Evolutionary conservation across 2,329 filamentous ascomycete genomes (phyloP).

Genomic region (Aspergillus floridensis): DNA sequence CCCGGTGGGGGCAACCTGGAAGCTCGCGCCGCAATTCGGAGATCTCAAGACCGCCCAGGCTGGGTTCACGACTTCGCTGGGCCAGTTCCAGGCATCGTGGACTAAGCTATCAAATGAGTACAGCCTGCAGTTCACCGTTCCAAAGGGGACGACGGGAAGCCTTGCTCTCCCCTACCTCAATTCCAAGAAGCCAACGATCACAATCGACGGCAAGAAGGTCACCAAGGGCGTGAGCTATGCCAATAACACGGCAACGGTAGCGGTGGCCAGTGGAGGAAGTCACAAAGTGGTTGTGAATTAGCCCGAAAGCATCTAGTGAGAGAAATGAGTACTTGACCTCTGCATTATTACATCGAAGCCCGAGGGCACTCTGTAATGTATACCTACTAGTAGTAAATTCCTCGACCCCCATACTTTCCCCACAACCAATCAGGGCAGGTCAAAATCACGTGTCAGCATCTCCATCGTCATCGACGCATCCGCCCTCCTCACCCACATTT

Average conservation of each 20-base stretch:
- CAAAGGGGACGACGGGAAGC: conserved; percentile 21
- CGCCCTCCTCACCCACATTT: neutral
- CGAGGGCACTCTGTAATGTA: neutral
- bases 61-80: conserved; percentile 48
- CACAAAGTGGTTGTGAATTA: conserved; percentile 22
- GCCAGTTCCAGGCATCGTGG: conserved; percentile 28
- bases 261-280: conserved; percentile 22
- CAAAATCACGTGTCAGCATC: conserved; percentile 8
- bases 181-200: conserved; percentile 24
- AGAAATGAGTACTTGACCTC: neutral
- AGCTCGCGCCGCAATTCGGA: conserved; percentile 44
- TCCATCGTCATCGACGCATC: neutral
- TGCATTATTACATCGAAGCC: neutral
- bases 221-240: conserved; percentile 18
- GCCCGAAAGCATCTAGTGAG: neutral
- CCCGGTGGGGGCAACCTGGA: conserved; percentile 44
- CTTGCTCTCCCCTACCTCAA: conserved; percentile 25
- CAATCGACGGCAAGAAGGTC: conserved; percentile 22
- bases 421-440: conserved; percentile 9
- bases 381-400: too few species aligned
- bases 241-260: conserved; percentile 20
- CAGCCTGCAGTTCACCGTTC: conserved; percentile 22
- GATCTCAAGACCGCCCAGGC: conserved; percentile 44
- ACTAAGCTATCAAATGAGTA: conserved; percentile 16
- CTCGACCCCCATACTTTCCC: neutral